These are phyloP conservation scores for Exserohilum turcica DNA, from an alignment of 2,329 filamentous ascomycete genomes.

Conservation along the genomic window DNA sequence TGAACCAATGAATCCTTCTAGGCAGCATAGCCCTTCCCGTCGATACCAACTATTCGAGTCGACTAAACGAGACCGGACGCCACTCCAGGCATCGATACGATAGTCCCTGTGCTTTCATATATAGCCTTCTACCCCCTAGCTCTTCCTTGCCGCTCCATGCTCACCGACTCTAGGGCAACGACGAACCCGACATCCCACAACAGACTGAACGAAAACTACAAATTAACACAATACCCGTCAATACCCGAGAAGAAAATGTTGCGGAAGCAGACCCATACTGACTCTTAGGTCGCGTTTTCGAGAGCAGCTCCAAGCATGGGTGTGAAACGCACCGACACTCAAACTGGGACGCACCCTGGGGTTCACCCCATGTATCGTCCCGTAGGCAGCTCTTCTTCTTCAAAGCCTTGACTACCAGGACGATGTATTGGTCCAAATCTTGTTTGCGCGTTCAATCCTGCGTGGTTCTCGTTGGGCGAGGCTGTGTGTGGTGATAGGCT, in stretches of 20 bases:
- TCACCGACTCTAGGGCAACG: background rate
- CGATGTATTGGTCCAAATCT: background rate
- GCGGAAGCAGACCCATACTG: background rate
- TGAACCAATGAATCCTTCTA: background rate
- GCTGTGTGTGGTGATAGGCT: background rate
- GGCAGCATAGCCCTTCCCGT: background rate
- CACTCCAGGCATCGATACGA: background rate
- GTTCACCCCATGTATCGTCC: background rate
- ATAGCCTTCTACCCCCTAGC: background rate
- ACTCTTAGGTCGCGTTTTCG: too few species aligned
- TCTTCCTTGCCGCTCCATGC: background rate
- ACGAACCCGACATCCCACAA: background rate
- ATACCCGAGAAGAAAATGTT: background rate
- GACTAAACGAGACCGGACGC: background rate
- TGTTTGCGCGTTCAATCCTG: too few species aligned
- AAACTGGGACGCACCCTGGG: too few species aligned
- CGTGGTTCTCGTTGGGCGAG: background rate
- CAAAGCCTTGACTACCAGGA: too few species aligned
- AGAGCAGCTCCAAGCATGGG: background rate
- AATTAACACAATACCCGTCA: background rate
- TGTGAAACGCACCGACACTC: too few species aligned
- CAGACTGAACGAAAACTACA: background rate
- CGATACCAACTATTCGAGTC: background rate
- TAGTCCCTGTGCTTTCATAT: background rate
- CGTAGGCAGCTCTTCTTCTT: background rate